A percentile compares a stretch with the other conserved stretches of the same genome.
Conservation (phyloP, 352 stramenopile species). For the Aphanomyces euteiches region DNA sequence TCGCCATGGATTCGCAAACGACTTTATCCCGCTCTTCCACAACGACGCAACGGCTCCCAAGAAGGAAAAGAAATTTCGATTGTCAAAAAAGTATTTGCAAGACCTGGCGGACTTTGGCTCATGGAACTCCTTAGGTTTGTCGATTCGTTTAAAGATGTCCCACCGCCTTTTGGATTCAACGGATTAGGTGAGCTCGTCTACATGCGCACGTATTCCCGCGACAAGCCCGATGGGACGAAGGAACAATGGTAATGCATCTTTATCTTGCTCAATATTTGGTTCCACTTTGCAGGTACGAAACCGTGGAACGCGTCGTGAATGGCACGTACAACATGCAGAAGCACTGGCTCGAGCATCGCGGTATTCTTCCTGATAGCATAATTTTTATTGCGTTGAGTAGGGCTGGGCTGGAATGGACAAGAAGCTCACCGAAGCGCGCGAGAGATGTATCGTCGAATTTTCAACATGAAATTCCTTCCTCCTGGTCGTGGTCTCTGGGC, state of each 20-base stretch:
- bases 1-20: constrained; percentile 7
- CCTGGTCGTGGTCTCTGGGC: constrained; percentile 90
- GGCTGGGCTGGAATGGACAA: constrained; percentile 64
- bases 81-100: constrained; percentile 6
- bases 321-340: constrained; percentile 93
- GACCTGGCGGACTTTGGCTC: background rate
- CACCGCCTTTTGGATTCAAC: constrained; percentile 90
- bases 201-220: constrained; percentile 87
- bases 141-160: constrained; percentile 42
- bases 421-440: constrained; percentile 54
- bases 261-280: background rate
- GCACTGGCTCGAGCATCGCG: constrained; percentile 57
- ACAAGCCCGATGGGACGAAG: constrained; percentile 70
- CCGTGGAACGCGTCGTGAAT: constrained; percentile 90
- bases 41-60: background rate
- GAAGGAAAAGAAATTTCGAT: constrained; percentile 16
- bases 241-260: constrained; percentile 67
- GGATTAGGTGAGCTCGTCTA: constrained; percentile 92
- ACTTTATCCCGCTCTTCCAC: constrained; percentile 20
- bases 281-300: constrained; percentile 51
- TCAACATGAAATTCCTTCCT: constrained; percentile 92
- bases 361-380: background rate
- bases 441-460: constrained; percentile 91
- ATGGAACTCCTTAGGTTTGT: constrained; percentile 41
- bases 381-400: constrained; percentile 6